Base-by-base conservation (phyloP, 1,284 basidiomycete genomes). In the Rhodotorula sp. region DNA sequence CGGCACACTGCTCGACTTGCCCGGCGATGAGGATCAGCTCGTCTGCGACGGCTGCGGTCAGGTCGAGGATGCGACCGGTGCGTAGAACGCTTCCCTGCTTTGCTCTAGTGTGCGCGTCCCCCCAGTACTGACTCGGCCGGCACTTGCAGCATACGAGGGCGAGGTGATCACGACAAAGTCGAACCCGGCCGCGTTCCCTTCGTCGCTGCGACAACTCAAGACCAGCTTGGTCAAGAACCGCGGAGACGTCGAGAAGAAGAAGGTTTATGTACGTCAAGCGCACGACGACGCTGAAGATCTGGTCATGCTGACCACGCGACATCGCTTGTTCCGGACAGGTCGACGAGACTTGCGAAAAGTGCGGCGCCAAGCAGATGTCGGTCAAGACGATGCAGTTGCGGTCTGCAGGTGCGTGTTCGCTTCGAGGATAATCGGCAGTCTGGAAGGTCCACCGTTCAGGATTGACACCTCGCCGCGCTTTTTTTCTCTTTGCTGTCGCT, bases 181-280 rank as follows among this genome's bases (percentile, higher is more conserved):
- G 2, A 91, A 94, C 73, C 90, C 93, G 0, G 90, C 93, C 72
- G 95, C 95, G 14, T 98, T 99, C 81, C 95, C 95, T 0, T 95
- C 92, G 34, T 86, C 89, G 0, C 82, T 99, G 70, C 85, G 90
- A 76, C 91, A 93, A 77, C 93, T 93, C 80, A 86, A 94, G 63
- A 95, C 94, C 79, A 94, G 92, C 34, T 90, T 91, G 78, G 83
- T 86, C 47, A 89, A 92, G 75, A 89, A 90, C 60, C 86, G 86
- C 43, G 89, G 88, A 31, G 90, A 91, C 71, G 86, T 87, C 52
- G 86, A 91, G 72, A 78, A 88, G 86, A 69, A 86, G 87, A 85
- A 92, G 90, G 82, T 83, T 45, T 78, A 82, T 50, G 82, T 84
- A 73, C 66, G 82, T 80, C 38, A 12, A 8, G 28, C 12, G 23